Evolutionary conservation across 257 asterid genomes (phyloP), one percentile per base, ranked within the genome.

Genomic region (Plantago major): DNA sequence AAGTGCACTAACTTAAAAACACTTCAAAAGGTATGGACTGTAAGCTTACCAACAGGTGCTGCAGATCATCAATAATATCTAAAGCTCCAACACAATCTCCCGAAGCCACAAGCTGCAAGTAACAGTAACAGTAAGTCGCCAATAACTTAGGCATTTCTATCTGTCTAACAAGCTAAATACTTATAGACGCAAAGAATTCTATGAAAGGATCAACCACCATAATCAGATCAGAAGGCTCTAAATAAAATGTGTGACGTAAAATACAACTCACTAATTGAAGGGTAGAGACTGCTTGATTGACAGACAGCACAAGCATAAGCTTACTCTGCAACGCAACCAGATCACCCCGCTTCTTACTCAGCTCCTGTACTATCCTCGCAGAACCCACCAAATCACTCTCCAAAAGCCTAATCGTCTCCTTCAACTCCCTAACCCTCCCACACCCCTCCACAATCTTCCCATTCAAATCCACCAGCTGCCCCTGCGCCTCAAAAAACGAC

Each of bases 81-180:
- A 92, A 75, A 74, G 97, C 97, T 74, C 99, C 97, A 64, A 94
- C 89, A 83, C 99, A 92, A 80, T 92, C 99, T 67, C 89, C 91
- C 73, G 99, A 92, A 18, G 95, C 81, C 65, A 92, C 95, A 76
- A 92, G 99, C 99, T 88, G 96, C 74, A 72, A 65, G 63, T 40
- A 72, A 77, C 42, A 69, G 33, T 19, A 53, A 5, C 37, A 9
- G 11, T 53, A 52, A 52, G 58, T 52, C 30, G 58, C 5, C 19
- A 53, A 53, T 53, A 53, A 53, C 42, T 28, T 2, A 11, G 4
- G 58, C 58, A n/a, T n/a, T 22, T 28, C 19, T 40, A 11, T 4
- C 19, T 10, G 15, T 53, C 33, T 11, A 26, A 53, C 33, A 37
- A n/a, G 14, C 60, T 28, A 55, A 33, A 55, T 55, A n/a, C n/a